Base-by-base conservation (phyloP, 2,329 filamentous ascomycete genomes). In the Tolypocladium inflatum region DNA sequence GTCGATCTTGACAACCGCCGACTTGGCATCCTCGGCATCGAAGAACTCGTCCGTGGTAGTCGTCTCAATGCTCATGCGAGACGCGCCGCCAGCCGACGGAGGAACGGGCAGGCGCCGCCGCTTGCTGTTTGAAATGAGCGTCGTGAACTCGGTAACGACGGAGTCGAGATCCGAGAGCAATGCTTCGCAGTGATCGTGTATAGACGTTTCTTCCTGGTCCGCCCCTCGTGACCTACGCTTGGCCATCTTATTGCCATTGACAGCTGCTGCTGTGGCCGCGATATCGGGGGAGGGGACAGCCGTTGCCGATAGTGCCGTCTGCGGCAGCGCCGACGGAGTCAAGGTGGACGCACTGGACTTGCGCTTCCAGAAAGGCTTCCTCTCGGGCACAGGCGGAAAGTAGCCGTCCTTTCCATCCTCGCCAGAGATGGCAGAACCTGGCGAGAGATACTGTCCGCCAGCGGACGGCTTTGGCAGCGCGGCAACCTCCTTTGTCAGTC, bases 1-100 rank as follows among this genome's bases (percentile, higher is more conserved):
- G 60, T 78, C 73, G 56, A 97, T 93, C 54, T 86, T 86, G 61
- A 96, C 78, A 10, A 96, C 78, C 57, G 89, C 86, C 9, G 87
- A 85, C 19, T 76, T 76, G 30, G 74, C 77, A 64, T 83, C 82
- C 66, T 88, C 86, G 1, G 94, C 94, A 70, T 99, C 94, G 66
- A 97, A 99, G 74, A 97, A 99, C 69, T 97, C 93, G 58, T 96
- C 90, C 2, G 89, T 88, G 26, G 82, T 81, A 5, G 86, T 80
- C 0, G 91, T 96, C 61, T 96, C 92, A 57, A 95, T 83, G 67
- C 91, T 96, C 66, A 81, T 78, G 42, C 80, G 75, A 10, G 77
- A 74, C 55, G 63, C 71, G 51, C 63, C 72, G 37, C 70, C 76
- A 4, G 80, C 72, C 9, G 84, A 79, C 23, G 74, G 65, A 7